Conservation (phyloP, 2,329 filamentous ascomycete genomes). For the Pseudocercospora vitis region DNA sequence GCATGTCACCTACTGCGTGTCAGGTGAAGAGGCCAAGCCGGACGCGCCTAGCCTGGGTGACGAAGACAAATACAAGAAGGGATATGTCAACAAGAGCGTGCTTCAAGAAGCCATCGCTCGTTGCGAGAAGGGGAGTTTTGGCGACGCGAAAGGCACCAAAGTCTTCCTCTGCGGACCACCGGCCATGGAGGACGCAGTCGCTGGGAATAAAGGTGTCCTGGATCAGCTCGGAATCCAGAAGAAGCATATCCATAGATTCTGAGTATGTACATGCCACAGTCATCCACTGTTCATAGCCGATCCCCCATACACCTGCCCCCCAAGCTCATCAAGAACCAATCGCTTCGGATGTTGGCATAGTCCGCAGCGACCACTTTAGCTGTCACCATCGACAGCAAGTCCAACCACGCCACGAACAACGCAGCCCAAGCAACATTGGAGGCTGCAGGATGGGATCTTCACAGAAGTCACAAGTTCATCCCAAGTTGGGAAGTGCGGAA, state of each 20-base stretch:
- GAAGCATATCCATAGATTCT: conserved; percentile 60
- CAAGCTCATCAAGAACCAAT: too few species aligned
- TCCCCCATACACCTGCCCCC: too few species aligned
- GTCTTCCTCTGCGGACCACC: conserved; percentile 71
- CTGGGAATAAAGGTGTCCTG: conserved; percentile 57
- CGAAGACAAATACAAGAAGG: conserved; percentile 50
- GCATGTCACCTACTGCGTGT: conserved; percentile 59
- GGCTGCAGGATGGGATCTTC: background rate
- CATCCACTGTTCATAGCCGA: too few species aligned
- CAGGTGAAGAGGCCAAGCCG: conserved; percentile 40
- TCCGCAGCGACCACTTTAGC: background rate
- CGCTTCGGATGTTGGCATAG: too few species aligned
- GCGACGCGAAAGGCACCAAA: conserved; percentile 50
- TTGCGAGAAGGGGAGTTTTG: conserved; percentile 30
- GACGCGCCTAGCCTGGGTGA: conserved; percentile 30
- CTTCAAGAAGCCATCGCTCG: conserved; percentile 53
- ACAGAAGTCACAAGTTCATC: background rate
- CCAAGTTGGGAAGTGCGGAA: background rate
- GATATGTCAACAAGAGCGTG: conserved; percentile 59
- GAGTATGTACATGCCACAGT: too few species aligned
- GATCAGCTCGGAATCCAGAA: conserved; percentile 58
- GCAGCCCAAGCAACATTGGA: background rate
- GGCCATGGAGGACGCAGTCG: conserved; percentile 61
- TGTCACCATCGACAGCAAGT: background rate
- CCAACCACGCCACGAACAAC: background rate